Evolutionary conservation across 768 basidiomycete species (phyloP).

Genomic region (Macrolepiota fuliginosa): DNA sequence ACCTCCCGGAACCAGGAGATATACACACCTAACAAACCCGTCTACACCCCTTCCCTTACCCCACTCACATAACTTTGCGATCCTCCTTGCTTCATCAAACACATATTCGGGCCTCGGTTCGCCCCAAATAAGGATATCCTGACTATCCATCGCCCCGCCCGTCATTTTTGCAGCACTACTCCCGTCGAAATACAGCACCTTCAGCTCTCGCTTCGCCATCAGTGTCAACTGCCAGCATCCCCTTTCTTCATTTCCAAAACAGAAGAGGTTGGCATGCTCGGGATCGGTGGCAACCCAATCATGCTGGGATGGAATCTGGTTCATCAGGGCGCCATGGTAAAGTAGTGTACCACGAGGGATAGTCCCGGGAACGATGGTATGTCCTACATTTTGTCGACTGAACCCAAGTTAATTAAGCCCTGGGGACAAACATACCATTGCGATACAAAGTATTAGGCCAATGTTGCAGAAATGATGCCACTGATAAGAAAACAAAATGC

Average conservation of each 20-base stretch:
- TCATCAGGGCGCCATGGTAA: neutral
- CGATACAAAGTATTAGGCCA: neutral
- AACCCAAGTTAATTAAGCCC: neutral
- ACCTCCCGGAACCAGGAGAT: neutral
- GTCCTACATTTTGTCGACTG: neutral
- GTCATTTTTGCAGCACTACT: slow-evolving; percentile 43
- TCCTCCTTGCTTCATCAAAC: slow-evolving; percentile 33
- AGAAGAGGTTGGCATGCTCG: slow-evolving; percentile 2
- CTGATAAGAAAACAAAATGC: neutral
- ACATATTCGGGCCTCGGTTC: slow-evolving; percentile 19
- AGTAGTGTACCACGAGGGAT: neutral
- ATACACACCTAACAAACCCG: neutral
- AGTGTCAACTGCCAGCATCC: slow-evolving; percentile 43
- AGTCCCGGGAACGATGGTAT: neutral
- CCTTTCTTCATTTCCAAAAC: neutral
- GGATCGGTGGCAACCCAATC: slow-evolving; percentile 11
- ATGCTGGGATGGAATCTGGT: neutral
- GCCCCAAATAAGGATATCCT: slow-evolving; percentile 47
- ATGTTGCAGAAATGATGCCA: neutral
- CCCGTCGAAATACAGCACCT: slow-evolving; percentile 52
- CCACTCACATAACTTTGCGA: neutral
- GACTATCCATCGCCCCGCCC: slow-evolving; percentile 41
- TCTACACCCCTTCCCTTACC: neutral
- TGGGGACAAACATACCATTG: neutral
- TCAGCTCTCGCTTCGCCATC: slow-evolving; percentile 35